phyloP scores from a whole-genome alignment of 306 rosid species.

The Betula pendula region DNA sequence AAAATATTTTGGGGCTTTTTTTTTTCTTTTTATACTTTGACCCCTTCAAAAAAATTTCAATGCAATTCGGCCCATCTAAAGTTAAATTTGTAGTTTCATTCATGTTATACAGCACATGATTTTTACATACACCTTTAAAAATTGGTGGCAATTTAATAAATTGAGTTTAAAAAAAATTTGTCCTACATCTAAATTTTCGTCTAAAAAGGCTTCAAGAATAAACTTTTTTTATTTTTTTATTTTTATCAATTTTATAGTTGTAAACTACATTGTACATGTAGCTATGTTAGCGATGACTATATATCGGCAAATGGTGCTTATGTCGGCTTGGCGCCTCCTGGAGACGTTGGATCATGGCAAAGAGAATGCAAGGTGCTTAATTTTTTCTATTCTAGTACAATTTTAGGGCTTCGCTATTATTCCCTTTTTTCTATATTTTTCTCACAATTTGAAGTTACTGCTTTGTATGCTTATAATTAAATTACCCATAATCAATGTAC shows the following conservation, averaged over 20 bases:
- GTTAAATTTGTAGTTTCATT: too few species aligned
- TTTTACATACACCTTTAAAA: too few species aligned
- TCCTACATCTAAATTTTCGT: background rate
- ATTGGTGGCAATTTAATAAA: too few species aligned
- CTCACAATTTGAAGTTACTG: background rate
- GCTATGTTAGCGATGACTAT: slow-evolving; percentile 43
- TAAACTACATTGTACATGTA: slow-evolving; percentile 7
- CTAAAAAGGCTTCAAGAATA: background rate
- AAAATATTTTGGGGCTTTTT: too few species aligned
- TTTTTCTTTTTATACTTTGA: too few species aligned
- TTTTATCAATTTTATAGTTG: background rate
- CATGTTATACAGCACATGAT: too few species aligned
- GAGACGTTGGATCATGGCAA: slow-evolving; percentile 59
- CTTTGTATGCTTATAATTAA: background rate
- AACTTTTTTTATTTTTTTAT: background rate
- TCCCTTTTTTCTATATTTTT: background rate
- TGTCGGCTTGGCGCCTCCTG: slow-evolving; percentile 56
- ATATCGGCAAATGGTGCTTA: slow-evolving; percentile 42
- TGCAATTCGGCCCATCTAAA: too few species aligned
- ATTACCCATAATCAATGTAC: background rate
- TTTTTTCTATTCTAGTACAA: background rate
- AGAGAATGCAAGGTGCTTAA: slow-evolving; percentile 69
- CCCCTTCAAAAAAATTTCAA: too few species aligned
- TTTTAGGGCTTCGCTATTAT: background rate
- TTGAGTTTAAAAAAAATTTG: too few species aligned